Evolutionary conservation across 1,284 basidiomycete species (phyloP).

Genomic region (Sanghuangporus sanghuang): DNA sequence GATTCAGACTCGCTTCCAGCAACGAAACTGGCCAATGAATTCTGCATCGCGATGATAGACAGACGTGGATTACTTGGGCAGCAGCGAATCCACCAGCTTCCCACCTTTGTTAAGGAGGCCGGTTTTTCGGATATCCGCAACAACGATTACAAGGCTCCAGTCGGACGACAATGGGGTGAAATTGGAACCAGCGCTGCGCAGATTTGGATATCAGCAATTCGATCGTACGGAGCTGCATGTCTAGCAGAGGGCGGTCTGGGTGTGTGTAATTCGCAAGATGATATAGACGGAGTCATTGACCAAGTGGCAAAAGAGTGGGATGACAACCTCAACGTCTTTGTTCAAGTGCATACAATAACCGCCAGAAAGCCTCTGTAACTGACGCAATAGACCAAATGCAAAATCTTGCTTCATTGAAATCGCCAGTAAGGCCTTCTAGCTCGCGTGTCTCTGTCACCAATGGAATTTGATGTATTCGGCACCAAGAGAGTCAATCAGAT

Average conservation of each 20-base stretch:
- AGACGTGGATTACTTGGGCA: neutral
- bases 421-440: neutral
- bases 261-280: neutral
- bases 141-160: neutral
- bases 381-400: neutral
- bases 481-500: too few relatives aligned
- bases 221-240: too few relatives aligned
- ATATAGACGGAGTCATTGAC: neutral
- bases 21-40: neutral
- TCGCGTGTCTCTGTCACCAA: too few relatives aligned
- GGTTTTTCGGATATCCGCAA: neutral
- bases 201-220: neutral
- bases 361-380: neutral
- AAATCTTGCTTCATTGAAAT: neutral
- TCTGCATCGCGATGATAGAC: neutral
- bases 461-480: too few relatives aligned
- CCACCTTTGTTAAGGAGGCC: neutral
- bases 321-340: neutral
- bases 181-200: neutral
- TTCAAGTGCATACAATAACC: neutral
- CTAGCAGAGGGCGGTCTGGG: neutral
- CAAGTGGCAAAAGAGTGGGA: neutral
- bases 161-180: slow-evolving; percentile 5
- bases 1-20: neutral
- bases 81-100: neutral